phyloP scores from a whole-genome alignment of 768 basidiomycete species.

The Kwoniella dendrophila region DNA sequence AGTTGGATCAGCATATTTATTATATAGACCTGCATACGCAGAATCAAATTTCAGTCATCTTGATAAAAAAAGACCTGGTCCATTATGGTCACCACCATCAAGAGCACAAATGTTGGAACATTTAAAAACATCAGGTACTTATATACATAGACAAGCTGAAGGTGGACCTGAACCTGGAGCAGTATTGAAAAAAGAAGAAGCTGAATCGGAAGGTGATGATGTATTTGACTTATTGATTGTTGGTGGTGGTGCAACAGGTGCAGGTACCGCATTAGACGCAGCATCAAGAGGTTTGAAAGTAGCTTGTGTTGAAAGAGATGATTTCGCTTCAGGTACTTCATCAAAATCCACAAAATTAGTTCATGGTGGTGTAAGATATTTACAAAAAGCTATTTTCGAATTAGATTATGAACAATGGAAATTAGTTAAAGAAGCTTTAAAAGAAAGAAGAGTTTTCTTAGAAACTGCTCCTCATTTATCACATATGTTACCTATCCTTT shows the following conservation, averaged over 20 bases:
- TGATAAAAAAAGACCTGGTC: constrained; percentile 53
- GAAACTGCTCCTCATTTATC: constrained; percentile 94
- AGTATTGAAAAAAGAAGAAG: constrained; percentile 31
- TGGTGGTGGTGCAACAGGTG: constrained; percentile 93
- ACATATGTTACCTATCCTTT: constrained; percentile 92
- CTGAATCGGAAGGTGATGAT: constrained; percentile 60
- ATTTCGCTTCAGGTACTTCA: constrained; percentile 89
- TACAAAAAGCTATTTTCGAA: constrained; percentile 94
- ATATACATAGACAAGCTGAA: constrained; percentile 31
- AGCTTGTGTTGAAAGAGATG: constrained; percentile 87
- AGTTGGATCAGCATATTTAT: constrained; percentile 19
- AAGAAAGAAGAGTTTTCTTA: constrained; percentile 89
- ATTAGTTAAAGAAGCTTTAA: constrained; percentile 90
- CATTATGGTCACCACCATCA: constrained; percentile 57
- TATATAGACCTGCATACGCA: constrained; percentile 23
- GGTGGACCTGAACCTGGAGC: constrained; percentile 46
- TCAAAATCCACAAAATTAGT: constrained; percentile 98
- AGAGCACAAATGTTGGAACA: constrained; percentile 56
- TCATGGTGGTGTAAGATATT: constrained; percentile 94
- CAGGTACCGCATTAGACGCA: constrained; percentile 94
- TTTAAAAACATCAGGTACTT: constrained; percentile 51
- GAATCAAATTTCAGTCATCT: constrained; percentile 43
- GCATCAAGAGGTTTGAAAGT: constrained; percentile 88
- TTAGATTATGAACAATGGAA: constrained; percentile 81
- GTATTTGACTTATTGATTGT: constrained; percentile 78